These are phyloP conservation scores for Fusarium irregulare DNA, from an alignment of 2,329 filamentous ascomycete species.

Conservation along the genomic window DNA sequence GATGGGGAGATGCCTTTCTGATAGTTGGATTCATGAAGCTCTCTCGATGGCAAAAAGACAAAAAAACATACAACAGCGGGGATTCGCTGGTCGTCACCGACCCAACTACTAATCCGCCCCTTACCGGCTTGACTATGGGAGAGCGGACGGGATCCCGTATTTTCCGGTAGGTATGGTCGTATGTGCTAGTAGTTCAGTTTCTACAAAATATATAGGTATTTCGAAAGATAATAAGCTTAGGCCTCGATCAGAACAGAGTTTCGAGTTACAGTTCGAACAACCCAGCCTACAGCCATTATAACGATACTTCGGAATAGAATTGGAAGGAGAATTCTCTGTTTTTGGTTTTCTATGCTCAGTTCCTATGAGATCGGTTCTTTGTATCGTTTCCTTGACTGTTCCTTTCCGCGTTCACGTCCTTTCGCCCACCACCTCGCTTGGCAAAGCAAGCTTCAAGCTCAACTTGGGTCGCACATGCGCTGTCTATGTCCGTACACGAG, in stretches of 20 bases:
- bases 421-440: not conserved
- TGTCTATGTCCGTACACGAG: not conserved
- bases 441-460: not conserved
- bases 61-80: not conserved
- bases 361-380: not conserved
- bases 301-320: not conserved
- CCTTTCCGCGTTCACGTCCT: not conserved
- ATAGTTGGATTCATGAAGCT: no score
- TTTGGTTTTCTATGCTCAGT: not conserved
- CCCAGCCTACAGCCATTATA: not conserved
- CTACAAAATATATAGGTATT: fast-evolving
- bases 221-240: fast-evolving
- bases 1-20: no score
- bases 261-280: not conserved
- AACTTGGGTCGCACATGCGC: fast-evolving
- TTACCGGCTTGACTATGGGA: no score
- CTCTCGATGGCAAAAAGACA: no score
- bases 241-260: not conserved
- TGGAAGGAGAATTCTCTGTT: no score
- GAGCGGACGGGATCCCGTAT: not conserved
- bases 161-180: not conserved
- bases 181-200: fast-evolving
- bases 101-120: no score
- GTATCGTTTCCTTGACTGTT: not conserved
- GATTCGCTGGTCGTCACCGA: no score